A percentile compares a stretch with the other conserved stretches of the same genome.
Conservation (phyloP, 441 rosid species). For the Euphorbia schlechtendalii region DNA sequence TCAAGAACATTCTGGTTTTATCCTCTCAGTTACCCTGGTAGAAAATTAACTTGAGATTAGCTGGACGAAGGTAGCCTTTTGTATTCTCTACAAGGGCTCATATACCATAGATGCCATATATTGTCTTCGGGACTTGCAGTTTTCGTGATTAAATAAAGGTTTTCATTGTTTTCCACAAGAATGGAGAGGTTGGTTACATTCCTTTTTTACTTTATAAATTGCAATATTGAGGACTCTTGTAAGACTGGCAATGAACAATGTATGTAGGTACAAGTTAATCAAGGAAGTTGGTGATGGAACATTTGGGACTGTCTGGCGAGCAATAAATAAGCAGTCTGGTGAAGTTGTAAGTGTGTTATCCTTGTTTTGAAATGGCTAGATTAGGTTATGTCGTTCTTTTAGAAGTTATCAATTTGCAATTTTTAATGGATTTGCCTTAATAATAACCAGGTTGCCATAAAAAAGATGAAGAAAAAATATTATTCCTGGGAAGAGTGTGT, state of each 20-base stretch:
- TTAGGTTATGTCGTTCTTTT: not conserved
- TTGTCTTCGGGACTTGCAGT: conserved; percentile 24
- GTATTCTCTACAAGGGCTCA: conserved; percentile 28
- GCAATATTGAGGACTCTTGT: conserved; percentile 8
- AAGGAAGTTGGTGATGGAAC: conserved; percentile 98
- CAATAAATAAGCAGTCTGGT: conserved; percentile 68
- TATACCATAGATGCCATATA: conserved; percentile 34
- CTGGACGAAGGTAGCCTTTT: conserved; percentile 28
- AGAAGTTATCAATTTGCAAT: not conserved
- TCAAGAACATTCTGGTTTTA: conserved; percentile 30
- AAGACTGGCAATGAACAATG: conserved; percentile 2
- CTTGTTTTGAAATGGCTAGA: no score
- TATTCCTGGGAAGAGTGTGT: conserved; percentile 95
- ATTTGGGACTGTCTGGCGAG: conserved; percentile 96
- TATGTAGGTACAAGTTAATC: conserved; percentile 65
- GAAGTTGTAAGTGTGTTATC: conserved; percentile 69
- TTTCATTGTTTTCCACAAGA: conserved; percentile 29
- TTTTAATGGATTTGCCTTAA: not conserved
- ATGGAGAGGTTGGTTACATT: conserved; percentile 74
- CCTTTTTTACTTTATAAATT: not conserved
- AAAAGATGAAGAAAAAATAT: conserved; percentile 96
- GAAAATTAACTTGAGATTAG: conserved; percentile 36
- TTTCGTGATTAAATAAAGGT: conserved; percentile 45
- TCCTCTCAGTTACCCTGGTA: conserved; percentile 17
- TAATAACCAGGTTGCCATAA: conserved; percentile 69